Conservation (phyloP, 2,329 filamentous ascomycete genomes). For the Fusarium mundagurra region DNA sequence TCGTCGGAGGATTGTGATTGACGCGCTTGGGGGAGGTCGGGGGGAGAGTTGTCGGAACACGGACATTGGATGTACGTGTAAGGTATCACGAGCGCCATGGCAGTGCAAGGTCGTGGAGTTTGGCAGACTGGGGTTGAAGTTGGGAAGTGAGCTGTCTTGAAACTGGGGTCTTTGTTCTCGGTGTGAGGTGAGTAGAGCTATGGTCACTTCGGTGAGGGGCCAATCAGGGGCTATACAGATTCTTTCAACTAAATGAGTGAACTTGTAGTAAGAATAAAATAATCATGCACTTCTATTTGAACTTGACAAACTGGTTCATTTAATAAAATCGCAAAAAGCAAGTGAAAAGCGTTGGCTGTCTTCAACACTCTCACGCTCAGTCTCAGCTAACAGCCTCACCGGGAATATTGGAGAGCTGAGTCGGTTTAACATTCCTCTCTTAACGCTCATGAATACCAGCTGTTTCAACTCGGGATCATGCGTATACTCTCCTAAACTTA, state of each 20-base stretch:
- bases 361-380: neutral
- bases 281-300: neutral
- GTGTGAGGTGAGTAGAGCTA: slow-evolving; percentile 27
- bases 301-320: neutral
- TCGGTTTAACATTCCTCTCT: neutral
- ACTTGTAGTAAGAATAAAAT: neutral
- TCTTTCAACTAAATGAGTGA: neutral
- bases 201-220: slow-evolving; percentile 11
- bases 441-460: neutral
- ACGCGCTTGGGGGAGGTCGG: slow-evolving; percentile 47
- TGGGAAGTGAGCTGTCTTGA: slow-evolving; percentile 33
- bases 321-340: neutral
- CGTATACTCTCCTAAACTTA: neutral
- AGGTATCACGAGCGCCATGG: slow-evolving; percentile 64
- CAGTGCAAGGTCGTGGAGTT: slow-evolving; percentile 23
- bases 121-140: slow-evolving; percentile 23
- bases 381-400: neutral
- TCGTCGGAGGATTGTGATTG: slow-evolving; percentile 63
- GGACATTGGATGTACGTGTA: slow-evolving; percentile 76
- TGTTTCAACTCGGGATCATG: neutral
- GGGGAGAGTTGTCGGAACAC: slow-evolving; percentile 61
- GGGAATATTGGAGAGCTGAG: neutral
- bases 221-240: slow-evolving; percentile 11
- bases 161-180: slow-evolving; percentile 24
- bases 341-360: neutral